Conservation (phyloP, 768 basidiomycete species). For the Kwoniella bestiolae region DNA sequence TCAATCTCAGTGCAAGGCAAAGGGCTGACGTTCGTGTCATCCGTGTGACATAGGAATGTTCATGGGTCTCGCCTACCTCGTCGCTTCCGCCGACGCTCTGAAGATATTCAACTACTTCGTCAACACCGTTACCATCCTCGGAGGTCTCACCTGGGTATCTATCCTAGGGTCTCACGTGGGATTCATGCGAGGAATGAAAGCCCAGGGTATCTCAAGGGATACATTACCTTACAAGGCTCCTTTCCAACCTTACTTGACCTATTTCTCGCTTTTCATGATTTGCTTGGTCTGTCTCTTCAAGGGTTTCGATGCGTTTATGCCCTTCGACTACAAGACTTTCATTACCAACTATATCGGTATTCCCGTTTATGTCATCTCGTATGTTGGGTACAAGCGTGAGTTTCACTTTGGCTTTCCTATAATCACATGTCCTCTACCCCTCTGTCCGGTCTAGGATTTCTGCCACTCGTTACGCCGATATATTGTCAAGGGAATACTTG, state of each 20-base stretch:
- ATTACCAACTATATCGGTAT: conserved; percentile 59
- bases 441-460: no score
- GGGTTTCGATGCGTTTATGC: conserved; percentile 62
- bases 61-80: conserved; percentile 69
- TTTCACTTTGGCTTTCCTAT: no score
- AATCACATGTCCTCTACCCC: no score
- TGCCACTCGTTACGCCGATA: no score
- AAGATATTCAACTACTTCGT: conserved; percentile 54
- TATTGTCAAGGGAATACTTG: background rate
- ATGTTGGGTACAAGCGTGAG: conserved; percentile 60
- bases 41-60: conserved; percentile 13
- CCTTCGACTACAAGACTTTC: conserved; percentile 61
- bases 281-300: conserved; percentile 64
- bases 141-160: conserved; percentile 44
- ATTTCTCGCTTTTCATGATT: conserved; percentile 71
- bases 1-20: no score
- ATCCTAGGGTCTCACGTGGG: conserved; percentile 44
- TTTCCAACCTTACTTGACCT: conserved; percentile 66
- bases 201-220: conserved; percentile 61
- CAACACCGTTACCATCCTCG: conserved; percentile 40
- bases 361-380: conserved; percentile 62
- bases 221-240: conserved; percentile 57
- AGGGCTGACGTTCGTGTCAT: no score
- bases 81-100: conserved; percentile 64
- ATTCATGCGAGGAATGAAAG: conserved; percentile 48